Evolutionary conservation across 176 grass and related monocot species (phyloP).

Genomic region (Puya raimondii): DNA sequence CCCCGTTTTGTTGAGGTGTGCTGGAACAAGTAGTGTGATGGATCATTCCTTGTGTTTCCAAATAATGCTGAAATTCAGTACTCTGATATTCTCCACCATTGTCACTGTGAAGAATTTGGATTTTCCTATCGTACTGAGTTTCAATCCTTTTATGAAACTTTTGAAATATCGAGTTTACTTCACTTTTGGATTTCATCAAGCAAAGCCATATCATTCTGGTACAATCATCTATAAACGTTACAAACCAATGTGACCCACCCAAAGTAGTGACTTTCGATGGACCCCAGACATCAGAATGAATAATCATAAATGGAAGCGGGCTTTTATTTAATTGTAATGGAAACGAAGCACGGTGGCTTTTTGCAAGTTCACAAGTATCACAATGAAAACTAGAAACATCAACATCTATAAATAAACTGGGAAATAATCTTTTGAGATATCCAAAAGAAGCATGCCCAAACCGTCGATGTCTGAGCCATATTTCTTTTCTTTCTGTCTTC

Average conservation of each 20-base stretch:
- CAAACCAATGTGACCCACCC: neutral
- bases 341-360: neutral
- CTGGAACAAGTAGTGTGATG: too few relatives aligned
- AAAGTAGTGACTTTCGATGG: neutral
- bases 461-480: neutral
- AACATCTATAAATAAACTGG: neutral
- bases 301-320: neutral
- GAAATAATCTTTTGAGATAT: neutral
- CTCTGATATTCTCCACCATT: too few relatives aligned
- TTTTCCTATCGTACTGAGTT: neutral
- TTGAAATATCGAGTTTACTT: neutral
- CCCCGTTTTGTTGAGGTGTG: too few relatives aligned
- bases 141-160: neutral
- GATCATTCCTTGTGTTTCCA: too few relatives aligned
- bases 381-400: neutral
- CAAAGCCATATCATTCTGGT: constrained; percentile 7
- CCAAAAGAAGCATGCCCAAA: constrained; percentile 4
- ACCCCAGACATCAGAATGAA: neutral
- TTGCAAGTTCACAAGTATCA: constrained; percentile 5
- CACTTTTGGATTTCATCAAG: neutral
- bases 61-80: too few relatives aligned
- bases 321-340: neutral
- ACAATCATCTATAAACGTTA: constrained; percentile 10
- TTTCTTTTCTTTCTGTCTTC: neutral
- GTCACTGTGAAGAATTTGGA: neutral